A percentile compares a stretch with the other conserved stretches of the same genome.
phyloP scores from a whole-genome alignment of 2,329 filamentous ascomycete genomes.

The Botrytis sinoallii region DNA sequence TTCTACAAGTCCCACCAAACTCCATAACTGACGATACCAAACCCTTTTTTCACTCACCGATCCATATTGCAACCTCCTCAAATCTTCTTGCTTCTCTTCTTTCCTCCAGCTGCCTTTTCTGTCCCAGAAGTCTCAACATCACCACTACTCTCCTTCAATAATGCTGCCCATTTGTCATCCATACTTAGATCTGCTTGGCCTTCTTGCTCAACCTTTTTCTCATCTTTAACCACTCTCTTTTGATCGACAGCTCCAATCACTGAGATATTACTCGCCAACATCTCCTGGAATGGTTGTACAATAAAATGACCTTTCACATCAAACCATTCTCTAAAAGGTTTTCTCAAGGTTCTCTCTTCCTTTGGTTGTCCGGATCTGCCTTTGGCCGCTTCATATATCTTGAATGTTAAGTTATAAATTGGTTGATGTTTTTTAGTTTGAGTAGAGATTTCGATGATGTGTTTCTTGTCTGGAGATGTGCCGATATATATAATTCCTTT shows the following conservation, averaged over 20 bases:
- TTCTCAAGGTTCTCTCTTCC: slow-evolving; percentile 49
- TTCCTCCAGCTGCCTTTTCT: slow-evolving; percentile 23
- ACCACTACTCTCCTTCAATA: slow-evolving; percentile 34
- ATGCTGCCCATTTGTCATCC: slow-evolving; percentile 36
- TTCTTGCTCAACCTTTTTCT: slow-evolving; percentile 22
- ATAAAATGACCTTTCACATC: slow-evolving; percentile 70
- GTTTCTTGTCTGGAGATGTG: slow-evolving; percentile 50
- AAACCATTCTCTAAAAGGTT: slow-evolving; percentile 74
- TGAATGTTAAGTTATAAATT: slow-evolving; percentile 72
- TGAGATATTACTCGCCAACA: slow-evolving; percentile 67
- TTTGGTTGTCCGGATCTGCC: slow-evolving; percentile 21
- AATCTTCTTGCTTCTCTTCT: slow-evolving; percentile 36
- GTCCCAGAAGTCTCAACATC: slow-evolving; percentile 20
- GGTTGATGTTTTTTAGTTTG: slow-evolving; percentile 76
- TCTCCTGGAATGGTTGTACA: slow-evolving; percentile 71
- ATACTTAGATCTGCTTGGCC: slow-evolving; percentile 26
- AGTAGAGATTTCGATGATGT: slow-evolving; percentile 71
- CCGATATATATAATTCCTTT: slow-evolving; percentile 80
- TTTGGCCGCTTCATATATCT: slow-evolving; percentile 39
- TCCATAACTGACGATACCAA: slow-evolving; percentile 4
- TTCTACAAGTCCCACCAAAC: not conserved
- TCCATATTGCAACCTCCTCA: slow-evolving; percentile 2
- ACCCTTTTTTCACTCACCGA: not conserved
- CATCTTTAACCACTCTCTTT: slow-evolving; percentile 46
- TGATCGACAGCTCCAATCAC: slow-evolving; percentile 65